Base-by-base conservation (phyloP, 306 rosid genomes). In the Parietaria judaica region DNA sequence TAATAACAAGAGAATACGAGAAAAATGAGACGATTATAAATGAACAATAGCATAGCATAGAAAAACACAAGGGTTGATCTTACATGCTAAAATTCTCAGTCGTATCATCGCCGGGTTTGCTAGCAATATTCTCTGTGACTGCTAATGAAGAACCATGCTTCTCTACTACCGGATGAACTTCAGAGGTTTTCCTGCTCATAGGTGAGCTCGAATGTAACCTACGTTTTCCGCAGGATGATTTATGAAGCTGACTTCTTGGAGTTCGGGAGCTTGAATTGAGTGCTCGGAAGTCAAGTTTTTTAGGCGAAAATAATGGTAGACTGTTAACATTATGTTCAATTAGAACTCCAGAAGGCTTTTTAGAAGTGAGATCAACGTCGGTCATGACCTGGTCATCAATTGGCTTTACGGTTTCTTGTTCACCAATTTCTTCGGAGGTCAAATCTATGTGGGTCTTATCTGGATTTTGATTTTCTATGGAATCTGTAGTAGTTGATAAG, bases 81-180 rank as follows among this genome's bases (percentile, higher is more conserved):
- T 86, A 94, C 99, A 88, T 77, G 86, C 58, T 57, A 65, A 62
- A 70, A 41, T 79, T 65, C 71, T 84, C 95, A 57, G 76, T 64
- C 52, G 71, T 76, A 70, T 78, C 79, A 3, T 69, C 76, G 61
- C 81, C 72, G 0, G 72, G 58, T 53, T 65, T 84, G 69, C 76
- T 81, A 51, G 67, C 70, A 50, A 17, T 57, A 59, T 56, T 71
- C 75, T 80, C 87, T 31, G 36, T 71, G 3, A 81, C 68, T 17
- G 62, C 83, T 68, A 84, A 72, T 5, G 80, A 73, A 60, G 78
- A 59, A 48, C 70, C 67, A 56, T 78, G 74, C 57, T 78, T 86
- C 63, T 72, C 76, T 45, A 78, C 74, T 51, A 75, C 72, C 54
- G 81, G 71, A 63, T 64, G 70, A 67, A 63, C 76, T 72, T 73